Evolutionary conservation across 129 eudicot species (phyloP), one percentile per base, ranked within the genome.

Genomic region (Mikania micrantha): DNA sequence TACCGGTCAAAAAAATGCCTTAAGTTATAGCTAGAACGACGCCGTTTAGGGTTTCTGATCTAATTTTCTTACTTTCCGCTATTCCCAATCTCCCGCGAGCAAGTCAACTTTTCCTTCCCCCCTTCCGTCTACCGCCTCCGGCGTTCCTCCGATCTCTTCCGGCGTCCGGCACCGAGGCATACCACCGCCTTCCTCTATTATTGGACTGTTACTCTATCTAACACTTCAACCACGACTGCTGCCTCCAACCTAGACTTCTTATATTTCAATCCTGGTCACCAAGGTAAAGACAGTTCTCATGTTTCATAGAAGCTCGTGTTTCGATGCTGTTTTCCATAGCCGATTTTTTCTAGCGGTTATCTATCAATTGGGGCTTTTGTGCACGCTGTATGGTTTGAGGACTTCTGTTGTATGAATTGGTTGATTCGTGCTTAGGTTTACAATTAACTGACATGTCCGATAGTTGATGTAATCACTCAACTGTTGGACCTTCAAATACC

Each of bases 401-500:
- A 20, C 19, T 20, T 50, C 48, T 32, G 6, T 9, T 52, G 15
- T 24, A 22, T 52, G 28, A 34, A 11, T 52, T 28, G 61, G 60
- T 69, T 38, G 19, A 38, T 41, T 38, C 40, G 22, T 39, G 28
- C 31, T 8, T 4, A 27, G 42, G 60, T 53, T 53, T 25, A 7
- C 41, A 66, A 9, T 0, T 28, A 27, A 29, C 7, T 34, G 12
- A 71, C 13, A 21, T 38, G 35, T 71, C 76, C 28, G 9, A 47
- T 45, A 61, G 40, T 62, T 61, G 77, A n/a, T 69, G 28, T 11
- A 69, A 22, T 69, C 64, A 68, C 73, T 34, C 62, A 22, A 12
- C 22, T 20, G 34, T 11, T 50, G 58, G 29, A 50, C 29, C 27
- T 50, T 5, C 58, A 9, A 50, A 20, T 50, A 19, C 12, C 39